Percentiles rank a stretch among this genome's conserved stretches.
Evolutionary conservation across 1,284 basidiomycete species (phyloP).

Genomic region (Veloporphyrellus conicus): DNA sequence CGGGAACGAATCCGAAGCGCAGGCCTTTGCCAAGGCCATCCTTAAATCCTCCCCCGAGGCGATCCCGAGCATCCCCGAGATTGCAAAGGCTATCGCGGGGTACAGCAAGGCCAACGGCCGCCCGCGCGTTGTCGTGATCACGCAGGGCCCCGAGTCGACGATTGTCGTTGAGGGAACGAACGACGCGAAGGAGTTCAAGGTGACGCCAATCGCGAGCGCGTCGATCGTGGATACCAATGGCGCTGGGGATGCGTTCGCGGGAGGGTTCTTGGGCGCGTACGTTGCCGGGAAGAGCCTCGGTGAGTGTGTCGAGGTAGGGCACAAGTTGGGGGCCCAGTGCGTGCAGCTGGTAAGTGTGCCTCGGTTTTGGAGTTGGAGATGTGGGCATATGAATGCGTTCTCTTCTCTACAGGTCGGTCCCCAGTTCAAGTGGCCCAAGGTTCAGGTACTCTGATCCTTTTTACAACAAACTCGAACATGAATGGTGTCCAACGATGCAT

Average conservation of each 20-base stretch:
- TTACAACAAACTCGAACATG: background rate
- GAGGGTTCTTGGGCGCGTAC: slow-evolving; percentile 88
- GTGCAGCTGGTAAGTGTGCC: slow-evolving; percentile 67
- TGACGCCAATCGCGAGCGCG: slow-evolving; percentile 58
- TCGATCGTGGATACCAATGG: slow-evolving; percentile 97
- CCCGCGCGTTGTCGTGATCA: slow-evolving; percentile 85
- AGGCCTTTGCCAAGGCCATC: slow-evolving; percentile 74
- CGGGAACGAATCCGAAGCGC: slow-evolving; percentile 94
- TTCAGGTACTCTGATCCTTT: slow-evolving; percentile 50
- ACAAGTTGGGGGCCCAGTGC: slow-evolving; percentile 87
- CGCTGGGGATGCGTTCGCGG: slow-evolving; percentile 99
- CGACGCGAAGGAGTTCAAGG: slow-evolving; percentile 55
- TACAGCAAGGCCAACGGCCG: slow-evolving; percentile 72
- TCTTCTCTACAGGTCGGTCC: slow-evolving; percentile 58
- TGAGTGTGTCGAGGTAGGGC: slow-evolving; percentile 81
- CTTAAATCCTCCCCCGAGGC: slow-evolving; percentile 50
- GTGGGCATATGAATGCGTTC: background rate
- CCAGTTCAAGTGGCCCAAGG: slow-evolving; percentile 77
- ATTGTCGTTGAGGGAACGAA: slow-evolving; percentile 68
- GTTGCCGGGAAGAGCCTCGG: slow-evolving; percentile 79
- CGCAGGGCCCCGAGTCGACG: slow-evolving; percentile 83
- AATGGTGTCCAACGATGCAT: slow-evolving; percentile 1
- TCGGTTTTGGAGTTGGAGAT: background rate
- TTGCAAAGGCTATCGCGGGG: slow-evolving; percentile 71
- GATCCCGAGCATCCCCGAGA: slow-evolving; percentile 60